Base-by-base conservation (phyloP, 1,284 basidiomycete genomes). In the Grifola frondosa region DNA sequence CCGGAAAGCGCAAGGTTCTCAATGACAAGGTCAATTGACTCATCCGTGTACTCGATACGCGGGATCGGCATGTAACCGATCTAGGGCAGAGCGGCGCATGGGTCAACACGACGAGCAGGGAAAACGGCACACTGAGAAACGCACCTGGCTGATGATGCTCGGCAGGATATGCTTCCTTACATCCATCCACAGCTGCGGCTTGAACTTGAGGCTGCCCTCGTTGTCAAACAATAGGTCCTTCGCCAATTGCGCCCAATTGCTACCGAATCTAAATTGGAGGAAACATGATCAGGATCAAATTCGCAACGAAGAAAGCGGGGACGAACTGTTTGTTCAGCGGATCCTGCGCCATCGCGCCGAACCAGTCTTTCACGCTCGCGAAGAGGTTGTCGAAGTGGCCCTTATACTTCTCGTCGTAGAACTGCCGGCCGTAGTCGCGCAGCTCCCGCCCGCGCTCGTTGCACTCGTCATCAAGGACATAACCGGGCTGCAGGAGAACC, bases 1-100 rank as follows among this genome's bases (percentile, higher is more conserved):
- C 90, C 88, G 49, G 91, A 88, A 15, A 97, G 76, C 4, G 91
- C 86, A 23, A 97, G 77, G 67, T 97, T 96, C 76, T 98, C 95
- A 48, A 97, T 81, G 46, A 97, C 90, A 38, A 96, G 75, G 56
- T 95, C 92, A 50, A 93, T 65, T n/a, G 77, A 65, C 38, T 88
- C 82, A 62, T 94, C 90, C n/a, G 83, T 84, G 70, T 93, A 95
- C 67, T 97, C 93, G 65, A 92, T 82, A 34, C 91, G 82, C 0
- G 91, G 93, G 52, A 97, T 93, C 19, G 95, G 95, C 42, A 98
- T 68, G 64, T 93, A 92, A 17, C 91, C 91, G 49, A 92, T 71
- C n/a, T n/a, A n/a, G n/a, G n/a, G n/a, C n/a, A n/a, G n/a, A n/a
- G n/a, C n/a, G n/a, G n/a, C n/a, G n/a, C n/a, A n/a, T n/a, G n/a